These are phyloP conservation scores for Fusarium transvaalense DNA, from an alignment of 2,329 filamentous ascomycete species.

Conservation along the genomic window DNA sequence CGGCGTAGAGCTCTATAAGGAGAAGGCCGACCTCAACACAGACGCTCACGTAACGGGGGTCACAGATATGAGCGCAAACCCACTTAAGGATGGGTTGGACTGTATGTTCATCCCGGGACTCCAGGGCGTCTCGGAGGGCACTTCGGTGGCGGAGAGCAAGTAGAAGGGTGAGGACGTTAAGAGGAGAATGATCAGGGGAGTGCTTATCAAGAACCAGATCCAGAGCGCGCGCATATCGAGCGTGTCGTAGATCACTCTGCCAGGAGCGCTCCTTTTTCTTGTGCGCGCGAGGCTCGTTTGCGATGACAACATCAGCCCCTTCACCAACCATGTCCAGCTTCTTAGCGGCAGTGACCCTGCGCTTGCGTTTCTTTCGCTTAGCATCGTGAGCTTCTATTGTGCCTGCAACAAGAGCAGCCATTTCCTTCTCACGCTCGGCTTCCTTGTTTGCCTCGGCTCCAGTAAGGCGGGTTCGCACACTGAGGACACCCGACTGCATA, in stretches of 20 bases:
- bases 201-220: constrained; percentile 77
- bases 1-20: constrained; percentile 87
- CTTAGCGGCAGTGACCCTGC: constrained; percentile 58
- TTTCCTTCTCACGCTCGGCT: constrained; percentile 83
- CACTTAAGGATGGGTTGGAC: constrained; percentile 87
- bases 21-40: constrained; percentile 87
- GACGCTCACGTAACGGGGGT: constrained; percentile 83
- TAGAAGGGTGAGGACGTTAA: constrained; percentile 80
- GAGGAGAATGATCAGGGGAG: constrained; percentile 66
- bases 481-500: constrained; percentile 93
- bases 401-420: constrained; percentile 83
- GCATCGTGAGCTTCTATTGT: constrained; percentile 83
- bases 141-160: constrained; percentile 89
- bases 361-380: constrained; percentile 77
- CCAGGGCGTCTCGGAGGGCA: constrained; percentile 83
- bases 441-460: constrained; percentile 83
- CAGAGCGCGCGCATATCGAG: constrained; percentile 80
- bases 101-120: constrained; percentile 82
- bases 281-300: constrained; percentile 69
- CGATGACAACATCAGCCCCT: constrained; percentile 88
- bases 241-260: constrained; percentile 85
- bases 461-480: constrained; percentile 87
- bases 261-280: constrained; percentile 76
- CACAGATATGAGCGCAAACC: constrained; percentile 82
- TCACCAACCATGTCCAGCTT: constrained; percentile 86